These are phyloP conservation scores for Volvox africanus DNA, from an alignment of 139 green algal species.

Conservation along the genomic window DNA sequence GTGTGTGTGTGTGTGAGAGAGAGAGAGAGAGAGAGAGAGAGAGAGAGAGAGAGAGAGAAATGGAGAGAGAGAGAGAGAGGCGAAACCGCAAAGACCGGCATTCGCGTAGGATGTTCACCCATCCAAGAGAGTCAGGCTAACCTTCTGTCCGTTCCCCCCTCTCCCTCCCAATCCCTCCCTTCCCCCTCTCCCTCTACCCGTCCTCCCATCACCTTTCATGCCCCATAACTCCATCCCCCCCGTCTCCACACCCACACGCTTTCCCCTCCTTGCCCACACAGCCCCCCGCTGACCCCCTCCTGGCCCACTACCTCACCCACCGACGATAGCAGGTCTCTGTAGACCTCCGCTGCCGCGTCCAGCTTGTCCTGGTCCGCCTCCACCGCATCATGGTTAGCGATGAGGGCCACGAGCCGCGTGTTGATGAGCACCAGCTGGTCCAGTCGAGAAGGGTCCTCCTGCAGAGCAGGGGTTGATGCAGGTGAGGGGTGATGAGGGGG, in stretches of 20 bases:
- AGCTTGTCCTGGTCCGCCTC: slow-evolving; percentile 63
- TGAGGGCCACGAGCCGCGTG: slow-evolving; percentile 68
- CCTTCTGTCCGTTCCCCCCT: too few relatives aligned
- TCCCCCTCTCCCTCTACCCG: background rate
- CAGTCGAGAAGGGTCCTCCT: slow-evolving; percentile 47
- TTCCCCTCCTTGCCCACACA: background rate
- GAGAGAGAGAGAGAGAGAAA: too few relatives aligned
- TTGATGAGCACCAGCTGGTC: slow-evolving; percentile 70
- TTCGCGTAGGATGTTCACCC: too few relatives aligned
- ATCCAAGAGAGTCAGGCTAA: too few relatives aligned
- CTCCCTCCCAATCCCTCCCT: background rate
- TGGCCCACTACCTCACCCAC: slow-evolving; percentile 3
- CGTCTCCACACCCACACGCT: background rate
- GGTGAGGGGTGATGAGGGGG: too few relatives aligned
- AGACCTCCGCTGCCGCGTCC: slow-evolving; percentile 65
- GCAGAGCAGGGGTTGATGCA: background rate
- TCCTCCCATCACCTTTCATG: too few relatives aligned
- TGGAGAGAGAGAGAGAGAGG: too few relatives aligned
- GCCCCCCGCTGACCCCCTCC: background rate
- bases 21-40: too few relatives aligned
- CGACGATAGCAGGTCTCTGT: slow-evolving; percentile 64
- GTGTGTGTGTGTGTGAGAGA: background rate
- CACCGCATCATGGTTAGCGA: slow-evolving; percentile 67
- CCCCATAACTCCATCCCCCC: too few relatives aligned
- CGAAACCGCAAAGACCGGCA: too few relatives aligned